Percentiles rank a stretch among this genome's conserved stretches.
These are phyloP conservation scores for Aspergillus glaucus DNA, from an alignment of 2,329 filamentous ascomycete species.

Conservation along the genomic window DNA sequence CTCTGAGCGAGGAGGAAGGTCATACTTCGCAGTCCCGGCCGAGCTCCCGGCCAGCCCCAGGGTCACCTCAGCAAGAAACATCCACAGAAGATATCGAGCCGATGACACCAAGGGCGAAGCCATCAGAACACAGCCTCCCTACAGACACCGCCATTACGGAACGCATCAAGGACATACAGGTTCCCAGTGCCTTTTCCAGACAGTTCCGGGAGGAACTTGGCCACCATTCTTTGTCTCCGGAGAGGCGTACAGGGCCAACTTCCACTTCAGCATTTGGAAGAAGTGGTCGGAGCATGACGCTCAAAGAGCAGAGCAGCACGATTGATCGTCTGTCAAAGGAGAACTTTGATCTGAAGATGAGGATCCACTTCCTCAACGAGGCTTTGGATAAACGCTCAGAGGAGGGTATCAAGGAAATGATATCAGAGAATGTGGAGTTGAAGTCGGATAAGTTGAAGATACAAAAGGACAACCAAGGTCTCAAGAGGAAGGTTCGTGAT, in stretches of 20 bases:
- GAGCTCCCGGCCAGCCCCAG: constrained; percentile 25
- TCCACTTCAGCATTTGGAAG: constrained; percentile 48
- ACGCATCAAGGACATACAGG: constrained; percentile 82
- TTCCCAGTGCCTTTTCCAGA: constrained; percentile 79
- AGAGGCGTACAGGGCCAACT: constrained; percentile 47
- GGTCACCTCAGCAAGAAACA: constrained; percentile 33
- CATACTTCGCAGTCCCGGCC: background rate
- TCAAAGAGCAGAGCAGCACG: constrained; percentile 96
- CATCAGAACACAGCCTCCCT: constrained; percentile 55
- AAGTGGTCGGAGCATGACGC: constrained; percentile 66
- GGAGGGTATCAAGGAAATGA: constrained; percentile 95
- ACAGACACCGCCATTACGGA: constrained; percentile 85
- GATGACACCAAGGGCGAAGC: constrained; percentile 63
- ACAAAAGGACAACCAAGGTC: constrained; percentile 80
- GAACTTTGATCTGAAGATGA: constrained; percentile 95
- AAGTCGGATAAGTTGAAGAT: constrained; percentile 84
- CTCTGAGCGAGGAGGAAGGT: constrained; percentile 54
- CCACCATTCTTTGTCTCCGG: constrained; percentile 54
- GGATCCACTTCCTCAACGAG: constrained; percentile 94
- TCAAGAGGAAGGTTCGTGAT: constrained; percentile 76
- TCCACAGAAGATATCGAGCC: constrained; percentile 44
- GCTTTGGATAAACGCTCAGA: constrained; percentile 88
- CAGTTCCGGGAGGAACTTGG: constrained; percentile 70
- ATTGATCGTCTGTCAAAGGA: constrained; percentile 96
- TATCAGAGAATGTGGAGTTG: constrained; percentile 92